Conservation (phyloP, 2,329 filamentous ascomycete species). For the Sclerotinia nivalis region DNA sequence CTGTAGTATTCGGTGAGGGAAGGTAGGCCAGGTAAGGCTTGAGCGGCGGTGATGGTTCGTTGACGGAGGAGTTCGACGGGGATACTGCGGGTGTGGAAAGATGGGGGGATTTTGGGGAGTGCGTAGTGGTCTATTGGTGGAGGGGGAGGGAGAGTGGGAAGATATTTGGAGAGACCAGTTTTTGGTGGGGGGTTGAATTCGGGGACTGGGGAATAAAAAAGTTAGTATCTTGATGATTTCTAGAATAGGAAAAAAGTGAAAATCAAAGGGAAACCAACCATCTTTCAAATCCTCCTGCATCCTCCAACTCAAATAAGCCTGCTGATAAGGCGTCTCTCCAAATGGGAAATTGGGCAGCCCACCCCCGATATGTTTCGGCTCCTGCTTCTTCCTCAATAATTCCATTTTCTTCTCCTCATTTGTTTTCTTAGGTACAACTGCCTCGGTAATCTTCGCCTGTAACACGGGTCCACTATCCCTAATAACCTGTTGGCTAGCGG, state of each 20-base stretch:
- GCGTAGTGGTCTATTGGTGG: slow-evolving; percentile 16
- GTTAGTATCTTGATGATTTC: not conserved
- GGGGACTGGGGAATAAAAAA: slow-evolving; percentile 30
- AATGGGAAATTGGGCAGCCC: slow-evolving; percentile 32
- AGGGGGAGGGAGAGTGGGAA: not conserved
- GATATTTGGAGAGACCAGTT: not conserved
- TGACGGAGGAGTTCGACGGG: not conserved
- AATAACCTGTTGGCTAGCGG: slow-evolving; percentile 26
- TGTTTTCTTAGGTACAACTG: not conserved
- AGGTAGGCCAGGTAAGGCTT: not conserved
- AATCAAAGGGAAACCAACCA: slow-evolving; percentile 25
- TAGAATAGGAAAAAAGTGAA: too few species aligned
- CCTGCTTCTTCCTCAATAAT: not conserved
- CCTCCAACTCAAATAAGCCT: slow-evolving; percentile 31
- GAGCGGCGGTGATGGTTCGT: not conserved
- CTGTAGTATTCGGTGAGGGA: slow-evolving; percentile 1
- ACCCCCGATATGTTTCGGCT: slow-evolving; percentile 24
- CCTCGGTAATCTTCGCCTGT: not conserved
- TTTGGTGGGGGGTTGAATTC: slow-evolving; percentile 10
- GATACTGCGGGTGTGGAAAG: slow-evolving; percentile 22
- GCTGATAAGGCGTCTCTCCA: slow-evolving; percentile 38
- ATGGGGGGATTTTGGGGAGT: slow-evolving; percentile 29
- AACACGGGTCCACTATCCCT: slow-evolving; percentile 26
- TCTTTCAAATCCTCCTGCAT: slow-evolving; percentile 36
- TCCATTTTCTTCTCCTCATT: not conserved